A percentile compares a stretch with the other conserved stretches of the same genome.
These are phyloP conservation scores for Polyplosphaeria fusca DNA, from an alignment of 495 filamentous ascomycete species.

Conservation along the genomic window DNA sequence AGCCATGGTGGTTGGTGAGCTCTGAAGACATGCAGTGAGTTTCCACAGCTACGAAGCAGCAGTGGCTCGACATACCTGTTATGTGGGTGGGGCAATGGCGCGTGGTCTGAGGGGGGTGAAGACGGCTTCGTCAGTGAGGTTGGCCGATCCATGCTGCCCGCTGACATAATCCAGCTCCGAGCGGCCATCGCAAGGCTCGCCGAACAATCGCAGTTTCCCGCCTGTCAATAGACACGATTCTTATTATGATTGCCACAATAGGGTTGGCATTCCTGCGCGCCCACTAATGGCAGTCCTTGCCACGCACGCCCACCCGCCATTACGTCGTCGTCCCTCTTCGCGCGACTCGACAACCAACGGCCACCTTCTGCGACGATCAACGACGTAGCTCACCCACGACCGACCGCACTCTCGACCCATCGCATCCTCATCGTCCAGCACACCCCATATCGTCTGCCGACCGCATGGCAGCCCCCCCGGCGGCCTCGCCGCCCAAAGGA, in stretches of 20 bases:
- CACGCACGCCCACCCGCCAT: no score
- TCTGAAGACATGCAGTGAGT: slow-evolving; percentile 13
- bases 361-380: not conserved
- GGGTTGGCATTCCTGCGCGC: not conserved
- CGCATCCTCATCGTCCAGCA: not conserved
- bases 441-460: not conserved
- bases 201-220: no score
- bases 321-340: no score
- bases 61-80: slow-evolving; percentile 8
- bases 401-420: not conserved
- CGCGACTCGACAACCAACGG: not conserved
- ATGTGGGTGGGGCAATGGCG: slow-evolving; percentile 24
- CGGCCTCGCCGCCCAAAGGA: slow-evolving; percentile 31
- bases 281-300: slow-evolving; percentile 12
- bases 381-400: not conserved
- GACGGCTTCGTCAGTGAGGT: not conserved
- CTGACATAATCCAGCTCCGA: not conserved
- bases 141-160: not conserved
- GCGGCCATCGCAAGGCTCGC: not conserved
- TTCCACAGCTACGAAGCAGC: not conserved
- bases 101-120: not conserved
- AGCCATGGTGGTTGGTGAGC: slow-evolving; percentile 45
- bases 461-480: slow-evolving; percentile 41
- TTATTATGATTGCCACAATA: slow-evolving; percentile 7
- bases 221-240: no score